Base-by-base conservation (phyloP, 192 early-diverging fungal species). In the Backusella morwellensis region DNA sequence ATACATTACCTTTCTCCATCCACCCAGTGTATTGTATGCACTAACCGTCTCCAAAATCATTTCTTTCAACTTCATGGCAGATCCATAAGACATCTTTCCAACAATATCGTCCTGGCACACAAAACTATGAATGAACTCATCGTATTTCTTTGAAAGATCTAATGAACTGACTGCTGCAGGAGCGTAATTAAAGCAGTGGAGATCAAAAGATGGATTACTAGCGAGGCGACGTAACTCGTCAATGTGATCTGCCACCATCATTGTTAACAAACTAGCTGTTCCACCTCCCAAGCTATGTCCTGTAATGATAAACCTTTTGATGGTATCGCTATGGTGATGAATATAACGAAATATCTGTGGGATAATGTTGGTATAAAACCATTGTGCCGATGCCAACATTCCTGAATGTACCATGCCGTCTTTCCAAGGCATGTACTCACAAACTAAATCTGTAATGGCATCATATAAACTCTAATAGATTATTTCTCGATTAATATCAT, bases 391-490 rank as follows among this genome's bases (percentile, higher is more conserved):
- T 34, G 86, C 86, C 78, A 90, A 84, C 86, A 94, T 92, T 2
- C 93, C 93, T 36, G 89, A 90, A 69, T 94, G 93, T 38, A 92
- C 91, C 9, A 94, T 78, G 0, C 93, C 93, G 32, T 90, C 92
- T 72, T 91, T 89, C 92, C 92, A 93, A 47, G 89, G 91, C 50
- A 85, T 83, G 74, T 94, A 94, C 71, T 90, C 91, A 73, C 92
- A 94, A 1, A 90, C 90, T 23, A 94, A 75, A 78, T 94, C 93
- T 1, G 93, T 92, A 38, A 94, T 81, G 3, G 91, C 89, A 73
- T 94, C 93, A 77, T 91, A 89, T 1, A 88, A 82, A 44, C 91
- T 93, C 87, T 88, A 69, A 9, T 29, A 68, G 32, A 34, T 2
- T 29, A 14, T 29, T 15, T 71, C 17, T 15, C 4, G 50, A 26